Conservation (phyloP, 2,329 filamentous ascomycete species). For the Venturia effusa region DNA sequence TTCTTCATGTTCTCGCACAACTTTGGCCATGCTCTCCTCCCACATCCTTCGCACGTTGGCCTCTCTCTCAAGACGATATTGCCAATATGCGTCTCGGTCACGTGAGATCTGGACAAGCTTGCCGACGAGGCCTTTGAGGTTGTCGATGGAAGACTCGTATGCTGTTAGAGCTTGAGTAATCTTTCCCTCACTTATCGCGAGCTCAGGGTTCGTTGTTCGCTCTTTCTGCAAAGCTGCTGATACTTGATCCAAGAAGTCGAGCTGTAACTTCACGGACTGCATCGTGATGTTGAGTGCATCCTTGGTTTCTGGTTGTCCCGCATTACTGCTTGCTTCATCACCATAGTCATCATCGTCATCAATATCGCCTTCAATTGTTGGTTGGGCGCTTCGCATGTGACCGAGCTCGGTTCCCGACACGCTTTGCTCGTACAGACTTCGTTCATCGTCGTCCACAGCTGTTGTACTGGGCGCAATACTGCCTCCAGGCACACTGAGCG, state of each 20-base stretch:
- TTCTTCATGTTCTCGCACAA: constrained; percentile 89
- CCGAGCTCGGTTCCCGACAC: constrained; percentile 43
- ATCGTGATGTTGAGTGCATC: constrained; percentile 96
- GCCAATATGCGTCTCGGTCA: constrained; percentile 94
- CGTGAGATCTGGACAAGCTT: constrained; percentile 86
- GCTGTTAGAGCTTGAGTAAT: constrained; percentile 69
- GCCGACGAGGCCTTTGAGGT: constrained; percentile 71
- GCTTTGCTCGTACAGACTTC: constrained; percentile 48
- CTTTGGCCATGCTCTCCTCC: constrained; percentile 97
- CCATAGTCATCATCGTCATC: constrained; percentile 63
- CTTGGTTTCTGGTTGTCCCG: constrained; percentile 63
- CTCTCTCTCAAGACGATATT: constrained; percentile 85
- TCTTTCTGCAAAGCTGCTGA: constrained; percentile 71
- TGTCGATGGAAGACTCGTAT: constrained; percentile 83
- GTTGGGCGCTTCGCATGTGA: constrained; percentile 36
- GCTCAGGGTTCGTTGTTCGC: constrained; percentile 54
- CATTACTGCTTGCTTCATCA: constrained; percentile 69
- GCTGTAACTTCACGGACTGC: constrained; percentile 83
- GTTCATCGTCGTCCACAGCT: constrained; percentile 43
- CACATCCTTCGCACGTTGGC: constrained; percentile 87
- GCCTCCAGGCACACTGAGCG: background rate
- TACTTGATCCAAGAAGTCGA: constrained; percentile 81
- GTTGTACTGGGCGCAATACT: constrained; percentile 35
- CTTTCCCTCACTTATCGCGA: constrained; percentile 64
- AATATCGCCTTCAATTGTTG: constrained; percentile 46